Base-by-base conservation (phyloP, 257 asterid species). In the Perilla frutescens region DNA sequence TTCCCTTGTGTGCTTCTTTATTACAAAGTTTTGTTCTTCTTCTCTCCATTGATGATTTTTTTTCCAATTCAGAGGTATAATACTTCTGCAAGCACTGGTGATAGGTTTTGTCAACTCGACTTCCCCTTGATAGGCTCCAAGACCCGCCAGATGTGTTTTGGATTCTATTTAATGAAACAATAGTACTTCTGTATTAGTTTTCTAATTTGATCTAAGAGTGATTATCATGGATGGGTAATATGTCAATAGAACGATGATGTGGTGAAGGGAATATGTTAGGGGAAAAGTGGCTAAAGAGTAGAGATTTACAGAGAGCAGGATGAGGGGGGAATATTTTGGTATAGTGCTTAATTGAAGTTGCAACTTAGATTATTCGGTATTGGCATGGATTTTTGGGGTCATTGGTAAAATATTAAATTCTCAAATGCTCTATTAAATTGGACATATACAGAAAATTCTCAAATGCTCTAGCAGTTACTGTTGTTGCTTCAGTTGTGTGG, bases 371-470 rank as follows among this genome's bases (percentile, higher is more conserved):
- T 62, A 39, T 73, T 20, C 34, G 15, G 66, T 65, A 54, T n/a
- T 9, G 5, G 26, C 40, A 44, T 26, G 8, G 40, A 32, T 31
- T 73, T 75, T 48, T 48, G 1, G 15, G 54, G 15, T 48, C 7
- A 48, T 48, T 1, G 20, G 15, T 12, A 48, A 48, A 12, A 11
- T 3, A 50, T n/a, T 50, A n/a, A n/a, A n/a, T n/a, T n/a, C n/a
- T n/a, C n/a, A n/a, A n/a, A n/a, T n/a, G n/a, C n/a, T 87, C 94
- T 66, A 80, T 87, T 66, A 95, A 92, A 81, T 80, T 95, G 91
- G 98, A 92, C 59, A 89, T 92, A 61, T 95, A 95, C 66, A 86
- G 97, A 80, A 93, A 90, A 78, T 92, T 95, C 81, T 87, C 99
- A 47, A 95, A 95, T 70, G 97, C 99, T 44, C 84, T 95, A 63